phyloP scores from a whole-genome alignment of 352 stramenopile genomes.

The Lagenidium giganteum region DNA sequence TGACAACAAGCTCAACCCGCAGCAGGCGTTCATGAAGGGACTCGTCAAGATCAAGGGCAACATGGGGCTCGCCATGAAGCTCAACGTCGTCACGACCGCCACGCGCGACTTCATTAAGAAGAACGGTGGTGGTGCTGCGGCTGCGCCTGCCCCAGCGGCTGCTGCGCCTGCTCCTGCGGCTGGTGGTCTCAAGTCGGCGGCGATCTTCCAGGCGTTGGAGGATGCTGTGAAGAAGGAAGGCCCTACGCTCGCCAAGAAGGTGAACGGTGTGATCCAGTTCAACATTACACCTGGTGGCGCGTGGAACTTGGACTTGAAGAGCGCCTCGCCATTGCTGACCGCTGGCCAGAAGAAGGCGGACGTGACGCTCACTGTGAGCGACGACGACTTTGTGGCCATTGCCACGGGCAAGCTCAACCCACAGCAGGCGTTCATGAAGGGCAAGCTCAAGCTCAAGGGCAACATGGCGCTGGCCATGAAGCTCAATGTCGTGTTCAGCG shows the following conservation, averaged over 20 bases:
- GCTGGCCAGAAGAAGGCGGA: constrained; percentile 68
- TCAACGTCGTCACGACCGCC: constrained; percentile 86
- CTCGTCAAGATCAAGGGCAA: constrained; percentile 95
- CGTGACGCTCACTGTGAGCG: constrained; percentile 67
- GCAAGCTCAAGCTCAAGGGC: constrained; percentile 94
- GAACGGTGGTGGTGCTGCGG: constrained; percentile 23
- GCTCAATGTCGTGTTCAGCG: constrained; percentile 89
- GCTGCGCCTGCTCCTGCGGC: constrained; percentile 5
- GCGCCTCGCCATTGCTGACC: constrained; percentile 38
- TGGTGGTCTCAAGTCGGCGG: constrained; percentile 47
- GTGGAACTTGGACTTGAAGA: constrained; percentile 83
- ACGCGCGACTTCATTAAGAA: constrained; percentile 79
- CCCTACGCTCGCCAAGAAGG: constrained; percentile 57
- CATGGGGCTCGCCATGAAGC: constrained; percentile 93
- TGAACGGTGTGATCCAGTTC: constrained; percentile 81
- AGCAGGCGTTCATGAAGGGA: constrained; percentile 93
- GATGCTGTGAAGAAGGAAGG: constrained; percentile 57
- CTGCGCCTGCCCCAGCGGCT: constrained; percentile 13
- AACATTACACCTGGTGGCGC: constrained; percentile 63
- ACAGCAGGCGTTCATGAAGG: constrained; percentile 95
- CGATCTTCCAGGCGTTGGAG: constrained; percentile 64
- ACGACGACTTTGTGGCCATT: constrained; percentile 80
- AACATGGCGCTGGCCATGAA: constrained; percentile 96
- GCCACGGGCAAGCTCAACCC: constrained; percentile 87
- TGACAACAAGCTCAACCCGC: constrained; percentile 88